A percentile compares a stretch with the other conserved stretches of the same genome.
phyloP scores from a whole-genome alignment of 139 green algal species.

The Yamagishiella unicocca region DNA sequence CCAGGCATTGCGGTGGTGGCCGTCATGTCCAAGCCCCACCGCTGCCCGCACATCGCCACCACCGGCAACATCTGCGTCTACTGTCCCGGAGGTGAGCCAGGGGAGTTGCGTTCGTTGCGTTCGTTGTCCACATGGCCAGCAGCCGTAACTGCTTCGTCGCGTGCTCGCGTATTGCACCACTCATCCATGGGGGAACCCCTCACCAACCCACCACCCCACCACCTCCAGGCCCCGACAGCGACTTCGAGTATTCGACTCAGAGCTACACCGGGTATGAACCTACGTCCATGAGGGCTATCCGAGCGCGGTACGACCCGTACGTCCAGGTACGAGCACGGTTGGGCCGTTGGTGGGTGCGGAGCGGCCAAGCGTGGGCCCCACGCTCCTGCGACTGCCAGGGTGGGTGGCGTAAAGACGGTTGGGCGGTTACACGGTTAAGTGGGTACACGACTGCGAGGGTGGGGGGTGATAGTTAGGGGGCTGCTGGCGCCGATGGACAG shows the following conservation, averaged over 20 bases:
- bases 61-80: constrained; percentile 99
- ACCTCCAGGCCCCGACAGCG: constrained; percentile 88
- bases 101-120: too few species aligned
- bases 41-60: constrained; percentile 99
- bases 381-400: too few species aligned
- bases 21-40: constrained; percentile 99
- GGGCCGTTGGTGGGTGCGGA: background rate
- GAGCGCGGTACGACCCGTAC: constrained; percentile 96
- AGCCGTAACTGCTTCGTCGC: too few species aligned
- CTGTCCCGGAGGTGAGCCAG: constrained; percentile 83
- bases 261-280: constrained; percentile 94
- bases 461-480: too few species aligned
- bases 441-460: too few species aligned
- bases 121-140: too few species aligned
- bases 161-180: too few species aligned
- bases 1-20: constrained; percentile 97
- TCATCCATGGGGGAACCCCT: background rate
- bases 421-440: too few species aligned
- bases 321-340: constrained; percentile 69
- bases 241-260: constrained; percentile 99
- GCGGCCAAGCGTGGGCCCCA: background rate
- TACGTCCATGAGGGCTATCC: constrained; percentile 97
- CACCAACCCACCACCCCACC: background rate
- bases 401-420: too few species aligned
- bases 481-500: too few species aligned